phyloP scores from a whole-genome alignment of 352 stramenopile species.

The Pythium aquatile region DNA sequence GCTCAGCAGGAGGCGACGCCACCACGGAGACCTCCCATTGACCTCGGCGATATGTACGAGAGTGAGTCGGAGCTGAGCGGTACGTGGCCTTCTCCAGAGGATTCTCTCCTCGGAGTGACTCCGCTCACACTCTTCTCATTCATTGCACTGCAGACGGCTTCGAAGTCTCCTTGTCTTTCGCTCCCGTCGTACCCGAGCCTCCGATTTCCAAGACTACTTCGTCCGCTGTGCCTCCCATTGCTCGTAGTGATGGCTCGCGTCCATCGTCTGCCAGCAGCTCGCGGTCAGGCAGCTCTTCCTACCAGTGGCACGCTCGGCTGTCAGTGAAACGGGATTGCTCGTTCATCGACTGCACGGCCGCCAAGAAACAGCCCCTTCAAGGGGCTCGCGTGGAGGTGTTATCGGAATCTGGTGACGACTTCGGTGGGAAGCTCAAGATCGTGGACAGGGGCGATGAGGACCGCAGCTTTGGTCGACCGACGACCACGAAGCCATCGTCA shows the following conservation, averaged over 20 bases:
- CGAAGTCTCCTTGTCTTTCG: neutral
- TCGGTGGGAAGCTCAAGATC: conserved; percentile 24
- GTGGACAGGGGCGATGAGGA: conserved; percentile 16
- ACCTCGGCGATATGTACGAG: conserved; percentile 29
- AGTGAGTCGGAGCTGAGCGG: conserved; percentile 44
- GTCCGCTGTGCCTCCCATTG: neutral
- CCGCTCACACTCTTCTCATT: neutral
- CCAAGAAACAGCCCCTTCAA: conserved; percentile 12
- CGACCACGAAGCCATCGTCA: neutral
- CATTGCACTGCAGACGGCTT: neutral
- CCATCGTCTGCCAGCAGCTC: conserved; percentile 10
- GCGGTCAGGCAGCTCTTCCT: neutral
- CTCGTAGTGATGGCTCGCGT: neutral
- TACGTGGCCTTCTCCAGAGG: conserved; percentile 14
- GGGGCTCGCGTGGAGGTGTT: conserved; percentile 35
- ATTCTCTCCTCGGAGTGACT: too few species aligned
- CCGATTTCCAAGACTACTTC: neutral
- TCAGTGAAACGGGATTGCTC: conserved; percentile 64
- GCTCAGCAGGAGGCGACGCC: neutral
- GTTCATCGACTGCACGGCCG: conserved; percentile 40
- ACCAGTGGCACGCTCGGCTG: conserved; percentile 43
- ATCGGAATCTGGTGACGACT: conserved; percentile 40
- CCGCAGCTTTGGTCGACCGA: neutral
- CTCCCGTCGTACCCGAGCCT: neutral
- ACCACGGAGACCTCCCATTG: neutral